Base-by-base conservation (phyloP, 2,329 filamentous ascomycete genomes). In the Aspergillus ochraceoroseus region DNA sequence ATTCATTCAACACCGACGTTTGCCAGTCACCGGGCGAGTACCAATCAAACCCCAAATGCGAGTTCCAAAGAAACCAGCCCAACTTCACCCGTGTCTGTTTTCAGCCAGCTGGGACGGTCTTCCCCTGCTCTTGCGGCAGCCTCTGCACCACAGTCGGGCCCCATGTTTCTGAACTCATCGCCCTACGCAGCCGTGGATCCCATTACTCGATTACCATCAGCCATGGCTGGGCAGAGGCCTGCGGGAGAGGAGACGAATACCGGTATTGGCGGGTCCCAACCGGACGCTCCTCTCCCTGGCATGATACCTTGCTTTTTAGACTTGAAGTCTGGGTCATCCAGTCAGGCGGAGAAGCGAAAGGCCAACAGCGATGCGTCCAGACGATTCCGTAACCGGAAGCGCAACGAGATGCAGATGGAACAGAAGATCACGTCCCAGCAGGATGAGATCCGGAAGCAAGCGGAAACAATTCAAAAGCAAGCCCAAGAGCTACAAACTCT, bases 311-410 rank as follows among this genome's bases (percentile, higher is more conserved):
- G 64, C 12, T 53, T 62, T 5, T 36, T 67, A 32, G 66, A 69
- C 36, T 41, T 62, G 25, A 67, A 68, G 31, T 67, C 66, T 2
- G 66, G 65, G 4, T 68, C 66, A 1, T 57, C 58, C 15, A 65
- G 57, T 32, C 65, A 68, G 41, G 62, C 64, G 1, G 64, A 66
- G 43, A 68, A 67, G 44, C 59, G 66, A 6, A 64, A 62, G 45
- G 65, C 65, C 2, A 69, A 69, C 51, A 68, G 66, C 35, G 59
- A 64, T 37, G 66, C 66, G 2, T 68, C 65, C 2, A 54, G 63
- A 32, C 50, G 66, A 14, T 68, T 68, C 43, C 62, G 66, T 23
- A 63, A 67, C 28, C 59, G 65, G 18, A 68, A 68, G 43, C 59
- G 64, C 28, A 64, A 62, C 14, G 65, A 68, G 38, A 49, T 60